A percentile compares a stretch with the other conserved stretches of the same genome.
phyloP scores from a whole-genome alignment of 2,329 filamentous ascomycete genomes.

The Cryphonectria parasitica region DNA sequence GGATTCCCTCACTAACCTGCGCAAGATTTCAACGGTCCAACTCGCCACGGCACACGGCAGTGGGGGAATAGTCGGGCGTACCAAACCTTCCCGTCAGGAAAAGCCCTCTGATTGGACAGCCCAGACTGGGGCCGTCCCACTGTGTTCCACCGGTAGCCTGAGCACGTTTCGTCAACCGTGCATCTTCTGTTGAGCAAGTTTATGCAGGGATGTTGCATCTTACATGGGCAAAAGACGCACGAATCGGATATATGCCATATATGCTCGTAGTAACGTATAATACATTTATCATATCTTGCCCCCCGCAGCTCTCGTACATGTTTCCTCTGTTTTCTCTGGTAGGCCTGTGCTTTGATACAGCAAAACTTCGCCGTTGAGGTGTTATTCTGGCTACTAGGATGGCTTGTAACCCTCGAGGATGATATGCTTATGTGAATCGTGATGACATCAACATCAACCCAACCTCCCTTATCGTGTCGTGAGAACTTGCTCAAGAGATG shows the following conservation, averaged over 20 bases:
- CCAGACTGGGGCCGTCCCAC: constrained; percentile 4
- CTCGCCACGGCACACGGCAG: neutral
- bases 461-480: too few species aligned
- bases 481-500: too few species aligned
- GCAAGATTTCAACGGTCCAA: neutral
- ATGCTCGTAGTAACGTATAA: neutral
- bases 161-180: constrained; percentile 18
- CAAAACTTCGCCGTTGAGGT: too few species aligned
- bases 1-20: neutral
- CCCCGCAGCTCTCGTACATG: too few species aligned
- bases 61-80: neutral
- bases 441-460: too few species aligned
- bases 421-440: too few species aligned
- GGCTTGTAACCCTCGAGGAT: too few species aligned
- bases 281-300: too few species aligned
- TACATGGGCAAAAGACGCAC: neutral
- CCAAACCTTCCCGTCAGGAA: neutral
- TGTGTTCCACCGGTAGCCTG: constrained; percentile 9
- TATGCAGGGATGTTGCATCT: constrained; percentile 19
- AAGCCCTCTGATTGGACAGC: constrained; percentile 12
- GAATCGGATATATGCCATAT: constrained; percentile 1
- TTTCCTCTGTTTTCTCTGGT: too few species aligned
- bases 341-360: too few species aligned
- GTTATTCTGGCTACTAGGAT: too few species aligned
- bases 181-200: constrained; percentile 18